A percentile compares a stretch with the other conserved stretches of the same genome.
These are phyloP conservation scores for Calonectria hawksworthii DNA, from an alignment of 2,329 filamentous ascomycete genomes.

Conservation along the genomic window DNA sequence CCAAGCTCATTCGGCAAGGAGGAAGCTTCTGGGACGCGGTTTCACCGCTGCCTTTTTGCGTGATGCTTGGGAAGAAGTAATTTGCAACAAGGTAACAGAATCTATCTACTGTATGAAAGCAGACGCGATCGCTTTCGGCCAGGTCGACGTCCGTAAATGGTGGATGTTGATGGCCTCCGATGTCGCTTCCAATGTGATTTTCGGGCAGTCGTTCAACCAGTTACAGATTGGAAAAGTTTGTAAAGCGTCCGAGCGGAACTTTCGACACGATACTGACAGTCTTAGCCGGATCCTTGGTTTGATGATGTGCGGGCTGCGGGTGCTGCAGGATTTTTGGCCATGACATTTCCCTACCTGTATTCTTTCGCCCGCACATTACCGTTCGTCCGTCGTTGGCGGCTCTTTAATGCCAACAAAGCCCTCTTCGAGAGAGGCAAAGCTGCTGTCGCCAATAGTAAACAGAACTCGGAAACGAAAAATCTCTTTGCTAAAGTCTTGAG, in stretches of 20 bases:
- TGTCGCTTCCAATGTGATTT: not conserved
- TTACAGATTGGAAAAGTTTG: not conserved
- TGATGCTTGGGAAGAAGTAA: not conserved
- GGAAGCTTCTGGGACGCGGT: not conserved
- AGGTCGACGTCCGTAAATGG: not conserved
- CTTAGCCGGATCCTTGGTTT: not conserved
- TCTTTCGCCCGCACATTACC: not conserved
- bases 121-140: not conserved
- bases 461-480: not conserved
- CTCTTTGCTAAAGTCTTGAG: not conserved
- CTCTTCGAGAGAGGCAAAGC: not conserved
- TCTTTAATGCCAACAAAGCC: not conserved
- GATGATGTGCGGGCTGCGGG: not conserved
- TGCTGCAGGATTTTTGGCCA: not conserved
- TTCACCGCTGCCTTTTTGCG: not conserved
- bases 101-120: not conserved
- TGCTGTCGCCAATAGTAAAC: not conserved
- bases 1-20: not conserved
- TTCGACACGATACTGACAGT: not conserved
- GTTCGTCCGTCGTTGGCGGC: not conserved
- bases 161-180: not conserved
- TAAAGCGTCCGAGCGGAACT: not conserved
- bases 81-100: not conserved
- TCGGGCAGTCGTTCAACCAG: not conserved
- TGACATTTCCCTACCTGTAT: not conserved